Conservation (phyloP, 106 monocot genomes). For the Acorus gramineus region DNA sequence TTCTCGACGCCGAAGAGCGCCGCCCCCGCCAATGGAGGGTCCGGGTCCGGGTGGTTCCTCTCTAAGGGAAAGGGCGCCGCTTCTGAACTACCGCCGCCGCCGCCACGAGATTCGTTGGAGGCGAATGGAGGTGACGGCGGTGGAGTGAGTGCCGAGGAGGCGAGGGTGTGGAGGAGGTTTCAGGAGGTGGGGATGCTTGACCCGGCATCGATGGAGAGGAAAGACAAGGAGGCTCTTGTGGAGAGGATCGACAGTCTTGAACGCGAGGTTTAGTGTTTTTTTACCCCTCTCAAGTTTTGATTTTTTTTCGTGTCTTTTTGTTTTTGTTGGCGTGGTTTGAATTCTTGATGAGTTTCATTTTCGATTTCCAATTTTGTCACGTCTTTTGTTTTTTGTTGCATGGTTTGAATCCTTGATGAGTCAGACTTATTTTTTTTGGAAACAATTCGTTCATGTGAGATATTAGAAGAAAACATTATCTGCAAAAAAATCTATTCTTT, state of each 20-base stretch:
- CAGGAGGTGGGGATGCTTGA: slow-evolving; percentile 70
- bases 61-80: slow-evolving; percentile 26
- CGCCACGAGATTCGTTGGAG: slow-evolving; percentile 25
- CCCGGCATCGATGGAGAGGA: slow-evolving; percentile 45
- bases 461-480: background rate
- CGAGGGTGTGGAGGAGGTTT: slow-evolving; percentile 43
- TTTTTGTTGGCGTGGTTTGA: background rate
- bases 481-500: too few species aligned
- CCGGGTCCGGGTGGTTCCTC: too few species aligned
- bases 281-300: too few species aligned
- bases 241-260: slow-evolving; percentile 34
- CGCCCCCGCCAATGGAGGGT: too few species aligned
- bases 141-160: slow-evolving; percentile 15
- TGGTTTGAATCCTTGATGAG: too few species aligned
- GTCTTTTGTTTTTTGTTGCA: too few species aligned
- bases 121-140: slow-evolving; percentile 19
- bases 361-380: too few species aligned
- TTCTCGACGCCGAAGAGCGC: too few species aligned
- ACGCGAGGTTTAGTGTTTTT: slow-evolving; percentile 25
- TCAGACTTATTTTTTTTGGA: background rate
- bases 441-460: background rate
- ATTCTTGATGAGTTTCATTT: too few species aligned
- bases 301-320: background rate
- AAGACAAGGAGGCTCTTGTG: slow-evolving; percentile 54
- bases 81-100: slow-evolving; percentile 24